These are phyloP conservation scores for Pythium scleroteichum DNA, from an alignment of 352 stramenopile species.

Conservation along the genomic window DNA sequence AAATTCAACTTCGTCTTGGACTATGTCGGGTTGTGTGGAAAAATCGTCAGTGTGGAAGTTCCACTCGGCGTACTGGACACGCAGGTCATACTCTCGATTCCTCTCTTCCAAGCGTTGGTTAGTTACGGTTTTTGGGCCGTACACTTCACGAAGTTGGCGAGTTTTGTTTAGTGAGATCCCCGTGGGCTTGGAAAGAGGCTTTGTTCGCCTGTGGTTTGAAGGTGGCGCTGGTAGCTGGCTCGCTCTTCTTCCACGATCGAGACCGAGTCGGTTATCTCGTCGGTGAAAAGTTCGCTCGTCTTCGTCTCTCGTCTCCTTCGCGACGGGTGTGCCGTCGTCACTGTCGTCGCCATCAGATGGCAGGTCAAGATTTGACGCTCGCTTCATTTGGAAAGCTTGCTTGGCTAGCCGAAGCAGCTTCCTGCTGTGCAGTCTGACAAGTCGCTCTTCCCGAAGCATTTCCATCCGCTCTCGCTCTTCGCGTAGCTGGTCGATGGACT, in stretches of 20 bases:
- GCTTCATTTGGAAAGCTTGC: background rate
- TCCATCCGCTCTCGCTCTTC: slow-evolving; percentile 63
- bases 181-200: slow-evolving; percentile 9
- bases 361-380: background rate
- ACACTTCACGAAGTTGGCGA: slow-evolving; percentile 17
- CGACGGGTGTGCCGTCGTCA: background rate
- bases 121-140: background rate
- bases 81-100: slow-evolving; percentile 8
- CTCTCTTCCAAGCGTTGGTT: slow-evolving; percentile 7
- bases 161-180: slow-evolving; percentile 15
- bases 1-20: slow-evolving; percentile 47
- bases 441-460: slow-evolving; percentile 75
- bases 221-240: background rate
- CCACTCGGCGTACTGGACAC: slow-evolving; percentile 21
- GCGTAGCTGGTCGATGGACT: slow-evolving; percentile 54
- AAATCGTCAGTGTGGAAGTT: slow-evolving; percentile 32
- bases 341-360: background rate
- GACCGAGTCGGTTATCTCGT: background rate
- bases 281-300: background rate
- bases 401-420: slow-evolving; percentile 24
- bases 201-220: slow-evolving; percentile 8
- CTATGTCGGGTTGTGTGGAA: slow-evolving; percentile 18
- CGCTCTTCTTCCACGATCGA: background rate
- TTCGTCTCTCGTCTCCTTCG: slow-evolving; percentile 3
- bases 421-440: slow-evolving; percentile 52